phyloP scores from a whole-genome alignment of 2,329 filamentous ascomycete genomes.

The Stagonosporopsis cucurbitacearum region DNA sequence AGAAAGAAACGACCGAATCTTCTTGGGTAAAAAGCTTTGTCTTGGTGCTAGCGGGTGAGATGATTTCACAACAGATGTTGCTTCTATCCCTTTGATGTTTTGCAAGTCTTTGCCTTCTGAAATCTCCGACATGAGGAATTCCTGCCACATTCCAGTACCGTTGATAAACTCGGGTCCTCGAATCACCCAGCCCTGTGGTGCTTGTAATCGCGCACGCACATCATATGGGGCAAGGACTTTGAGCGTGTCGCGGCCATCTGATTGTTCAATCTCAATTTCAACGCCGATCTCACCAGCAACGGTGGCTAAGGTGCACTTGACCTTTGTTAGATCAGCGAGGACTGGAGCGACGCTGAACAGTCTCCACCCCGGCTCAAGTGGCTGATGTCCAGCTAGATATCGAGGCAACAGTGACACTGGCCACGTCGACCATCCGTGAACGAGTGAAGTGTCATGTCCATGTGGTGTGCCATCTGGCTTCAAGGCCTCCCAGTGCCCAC shows the following conservation, averaged over 20 bases:
- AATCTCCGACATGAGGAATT: neutral
- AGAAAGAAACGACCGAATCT: neutral
- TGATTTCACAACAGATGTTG: neutral
- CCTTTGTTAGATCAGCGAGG: conserved; percentile 1
- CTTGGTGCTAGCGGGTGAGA: neutral
- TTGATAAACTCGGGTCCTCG: neutral
- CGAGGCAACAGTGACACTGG: conserved; percentile 19
- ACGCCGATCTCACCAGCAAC: conserved; percentile 7
- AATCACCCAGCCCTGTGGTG: conserved; percentile 14
- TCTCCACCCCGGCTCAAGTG: conserved; percentile 15
- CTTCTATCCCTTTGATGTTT: neutral
- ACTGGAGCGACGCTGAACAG: conserved; percentile 12
- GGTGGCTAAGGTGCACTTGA: conserved; percentile 11
- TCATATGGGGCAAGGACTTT: conserved; percentile 6
- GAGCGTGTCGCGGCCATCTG: neutral
- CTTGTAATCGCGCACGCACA: neutral
- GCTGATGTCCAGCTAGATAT: conserved; percentile 15
- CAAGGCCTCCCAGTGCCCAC: conserved; percentile 18
- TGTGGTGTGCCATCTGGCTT: conserved; percentile 15
- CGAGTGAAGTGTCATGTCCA: conserved; percentile 15
- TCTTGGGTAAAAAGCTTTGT: neutral
- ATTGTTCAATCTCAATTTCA: conserved; percentile 1
- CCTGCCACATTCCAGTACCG: conserved; percentile 11
- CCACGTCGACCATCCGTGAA: conserved; percentile 21
- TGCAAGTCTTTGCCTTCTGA: neutral